Evolutionary conservation across 208 protist species (phyloP).

Genomic region (Leishmania amazonensis): DNA sequence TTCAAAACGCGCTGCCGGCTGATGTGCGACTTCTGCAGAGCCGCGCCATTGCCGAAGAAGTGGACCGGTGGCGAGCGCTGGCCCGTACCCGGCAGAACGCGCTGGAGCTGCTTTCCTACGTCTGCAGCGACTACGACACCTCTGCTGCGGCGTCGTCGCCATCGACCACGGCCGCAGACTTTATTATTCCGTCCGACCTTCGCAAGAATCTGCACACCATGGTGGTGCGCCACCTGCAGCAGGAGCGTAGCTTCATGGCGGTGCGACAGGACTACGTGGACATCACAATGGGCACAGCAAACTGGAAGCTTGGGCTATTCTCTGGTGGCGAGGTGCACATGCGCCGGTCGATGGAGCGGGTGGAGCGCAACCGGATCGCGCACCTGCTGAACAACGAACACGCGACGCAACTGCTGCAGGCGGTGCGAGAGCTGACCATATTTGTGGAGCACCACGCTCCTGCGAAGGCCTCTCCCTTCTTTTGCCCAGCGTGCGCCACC

Average conservation of each 20-base stretch:
- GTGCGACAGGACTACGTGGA: constrained; percentile 74
- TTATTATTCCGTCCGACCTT: constrained; percentile 43
- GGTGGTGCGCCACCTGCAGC: constrained; percentile 44
- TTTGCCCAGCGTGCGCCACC: background rate
- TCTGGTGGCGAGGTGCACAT: constrained; percentile 89
- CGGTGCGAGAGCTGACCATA: constrained; percentile 51
- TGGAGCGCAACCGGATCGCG: constrained; percentile 77
- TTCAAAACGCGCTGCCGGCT: constrained; percentile 41
- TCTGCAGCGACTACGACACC: constrained; percentile 45
- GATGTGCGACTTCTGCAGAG: constrained; percentile 36
- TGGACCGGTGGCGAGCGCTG: constrained; percentile 49
- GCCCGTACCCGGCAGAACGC: constrained; percentile 44
- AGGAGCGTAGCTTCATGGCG: constrained; percentile 36
- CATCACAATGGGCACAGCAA: constrained; percentile 73
- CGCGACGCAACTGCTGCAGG: constrained; percentile 74
- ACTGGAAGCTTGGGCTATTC: constrained; percentile 89
- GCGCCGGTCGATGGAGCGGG: constrained; percentile 80
- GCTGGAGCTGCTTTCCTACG: constrained; percentile 61
- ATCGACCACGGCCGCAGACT: background rate
- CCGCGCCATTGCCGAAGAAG: constrained; percentile 32
- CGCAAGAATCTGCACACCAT: constrained; percentile 37
- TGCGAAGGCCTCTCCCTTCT: background rate
- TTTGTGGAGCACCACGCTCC: constrained; percentile 40
- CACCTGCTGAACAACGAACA: constrained; percentile 85
- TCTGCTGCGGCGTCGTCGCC: background rate